Base-by-base conservation (phyloP, 2,329 filamentous ascomycete species). In the Fusarium verticillioides region DNA sequence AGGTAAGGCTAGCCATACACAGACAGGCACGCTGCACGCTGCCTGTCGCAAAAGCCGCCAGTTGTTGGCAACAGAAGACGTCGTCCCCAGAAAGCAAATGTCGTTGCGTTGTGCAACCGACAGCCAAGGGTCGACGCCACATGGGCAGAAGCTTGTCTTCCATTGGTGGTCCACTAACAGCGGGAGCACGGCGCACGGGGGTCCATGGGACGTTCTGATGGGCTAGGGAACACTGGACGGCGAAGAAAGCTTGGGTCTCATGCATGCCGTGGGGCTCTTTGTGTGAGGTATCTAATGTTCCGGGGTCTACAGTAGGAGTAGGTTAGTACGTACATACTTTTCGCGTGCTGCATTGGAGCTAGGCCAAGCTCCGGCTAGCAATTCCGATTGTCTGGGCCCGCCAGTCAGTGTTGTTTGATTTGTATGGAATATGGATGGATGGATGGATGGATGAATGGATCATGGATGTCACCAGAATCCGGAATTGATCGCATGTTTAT, bases 171-270 rank as follows among this genome's bases (percentile, higher is more conserved):
- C 78, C 78, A 81, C 78, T 81, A 74, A 72, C 64, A 66, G 59
- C 75, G 74, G 77, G 63, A 75, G 74, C 69, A 75, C 70, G 60
- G 71, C 66, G 78, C 80, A 81, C 80, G 80, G 74, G 80, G 80
- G 73, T 47, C 43, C 40, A 76, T 52, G 65, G 69, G 69, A 70
- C 70, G 47, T 70, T 67, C 68, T 81, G 79, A 81, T 81, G 78
- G 80, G 80, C 74, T 40, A 40, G 19, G 10, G 79, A 75, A 50
- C 34, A 60, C 26, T 26, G 26, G 26, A 26, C 43, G 36, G 56
- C 50, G 59, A 50, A 54, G 56, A 56, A 50, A 63, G 68, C 60
- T 71, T 58, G 36, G 62, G 59, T 59, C 42, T 36, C 40, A 43
- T 18, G 42, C 40, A 43, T 18, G 42, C 54, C 60, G 57, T 67